These are phyloP conservation scores for Entomortierella chlamydospora DNA, from an alignment of 192 early-diverging fungal genomes.

Conservation along the genomic window DNA sequence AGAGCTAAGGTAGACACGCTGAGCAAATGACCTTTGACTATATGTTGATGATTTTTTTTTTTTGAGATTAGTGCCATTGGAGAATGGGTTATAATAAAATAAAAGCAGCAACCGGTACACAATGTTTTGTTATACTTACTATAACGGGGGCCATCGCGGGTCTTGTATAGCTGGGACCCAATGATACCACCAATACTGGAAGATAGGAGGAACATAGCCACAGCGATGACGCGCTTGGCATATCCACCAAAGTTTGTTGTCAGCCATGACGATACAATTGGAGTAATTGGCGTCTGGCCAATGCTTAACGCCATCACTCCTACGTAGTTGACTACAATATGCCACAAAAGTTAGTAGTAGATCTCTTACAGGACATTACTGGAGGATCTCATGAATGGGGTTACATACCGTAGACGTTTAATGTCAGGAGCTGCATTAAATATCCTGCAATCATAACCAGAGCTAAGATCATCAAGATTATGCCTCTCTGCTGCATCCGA, in stretches of 20 bases:
- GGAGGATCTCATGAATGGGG: no score
- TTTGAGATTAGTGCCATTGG: no score
- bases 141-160: constrained; percentile 16
- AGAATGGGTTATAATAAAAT: no score
- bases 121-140: constrained; percentile 1
- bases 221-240: constrained; percentile 23
- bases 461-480: constrained; percentile 25
- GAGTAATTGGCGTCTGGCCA: constrained; percentile 36
- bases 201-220: constrained; percentile 31
- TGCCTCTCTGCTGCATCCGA: constrained; percentile 33
- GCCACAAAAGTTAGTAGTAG: no score
- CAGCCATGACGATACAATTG: constrained; percentile 37
- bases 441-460: constrained; percentile 24
- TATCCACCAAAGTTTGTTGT: constrained; percentile 48
- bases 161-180: constrained; percentile 26
- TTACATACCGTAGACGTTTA: constrained; percentile 39
- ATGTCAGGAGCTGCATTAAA: constrained; percentile 20
- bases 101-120: no score
- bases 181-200: constrained; percentile 24
- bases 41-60: not conserved
- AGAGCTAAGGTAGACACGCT: constrained; percentile 8
- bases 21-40: constrained; percentile 31
- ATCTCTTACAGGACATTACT: no score
- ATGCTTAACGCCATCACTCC: constrained; percentile 29
- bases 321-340: constrained; percentile 29